Evolutionary conservation across 208 protist genomes (phyloP).

Genomic region (Herpetomonas samuelpessoai): DNA sequence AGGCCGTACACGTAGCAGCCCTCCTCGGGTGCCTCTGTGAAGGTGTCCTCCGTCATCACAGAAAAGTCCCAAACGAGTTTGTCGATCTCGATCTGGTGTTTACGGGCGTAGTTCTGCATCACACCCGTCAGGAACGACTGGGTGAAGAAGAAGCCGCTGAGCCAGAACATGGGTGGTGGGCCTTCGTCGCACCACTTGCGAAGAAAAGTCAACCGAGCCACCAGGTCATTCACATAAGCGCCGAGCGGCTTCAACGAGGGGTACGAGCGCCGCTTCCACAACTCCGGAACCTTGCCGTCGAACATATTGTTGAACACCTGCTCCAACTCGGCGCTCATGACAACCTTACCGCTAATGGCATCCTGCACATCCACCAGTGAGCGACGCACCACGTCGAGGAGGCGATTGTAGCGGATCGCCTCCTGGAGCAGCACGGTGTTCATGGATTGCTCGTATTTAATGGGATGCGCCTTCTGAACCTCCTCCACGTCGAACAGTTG

Average conservation of each 20-base stretch:
- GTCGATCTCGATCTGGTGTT: conserved; percentile 95
- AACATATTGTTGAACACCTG: conserved; percentile 93
- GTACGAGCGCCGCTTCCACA: conserved; percentile 92
- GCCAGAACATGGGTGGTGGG: conserved; percentile 91
- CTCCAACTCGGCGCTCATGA: conserved; percentile 97
- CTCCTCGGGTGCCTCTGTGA: conserved; percentile 48
- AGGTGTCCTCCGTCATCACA: conserved; percentile 54
- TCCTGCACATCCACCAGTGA: conserved; percentile 95
- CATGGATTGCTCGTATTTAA: conserved; percentile 94
- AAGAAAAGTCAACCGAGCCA: conserved; percentile 92
- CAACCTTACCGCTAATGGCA: conserved; percentile 94
- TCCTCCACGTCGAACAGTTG: conserved; percentile 90
- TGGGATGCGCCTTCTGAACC: conserved; percentile 81
- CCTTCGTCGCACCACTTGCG: conserved; percentile 79
- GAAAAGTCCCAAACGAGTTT: conserved; percentile 94
- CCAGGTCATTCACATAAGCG: conserved; percentile 95
- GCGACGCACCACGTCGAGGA: conserved; percentile 87
- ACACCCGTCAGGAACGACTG: conserved; percentile 96
- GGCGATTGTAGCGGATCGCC: conserved; percentile 91
- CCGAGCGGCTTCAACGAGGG: conserved; percentile 96
- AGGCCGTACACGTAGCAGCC: conserved; percentile 91
- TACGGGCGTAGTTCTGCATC: conserved; percentile 97
- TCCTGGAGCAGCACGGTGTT: conserved; percentile 96
- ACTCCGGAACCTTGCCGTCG: conserved; percentile 89
- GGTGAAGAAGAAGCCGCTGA: conserved; percentile 98